Conservation (phyloP, 2,329 filamentous ascomycete species). For the Beauveria brongniartii region DNA sequence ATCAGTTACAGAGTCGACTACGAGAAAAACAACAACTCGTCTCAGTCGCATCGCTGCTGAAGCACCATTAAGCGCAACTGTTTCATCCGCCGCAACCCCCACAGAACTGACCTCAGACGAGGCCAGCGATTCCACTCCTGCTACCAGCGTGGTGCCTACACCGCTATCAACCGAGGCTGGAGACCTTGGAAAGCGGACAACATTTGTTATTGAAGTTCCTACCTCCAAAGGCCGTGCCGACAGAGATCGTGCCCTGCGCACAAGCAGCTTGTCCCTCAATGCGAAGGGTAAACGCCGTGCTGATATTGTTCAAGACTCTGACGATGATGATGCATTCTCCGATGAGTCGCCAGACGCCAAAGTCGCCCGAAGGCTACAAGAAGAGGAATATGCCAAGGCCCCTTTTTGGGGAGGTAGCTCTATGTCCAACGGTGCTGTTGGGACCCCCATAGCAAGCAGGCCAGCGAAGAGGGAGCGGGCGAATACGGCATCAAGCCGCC, state of each 20-base stretch:
- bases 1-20: background rate
- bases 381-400: constrained; percentile 22
- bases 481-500: constrained; percentile 15
- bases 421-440: background rate
- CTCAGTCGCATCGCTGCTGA: background rate
- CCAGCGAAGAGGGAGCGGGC: constrained; percentile 20
- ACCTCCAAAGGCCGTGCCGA: constrained; percentile 19
- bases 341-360: constrained; percentile 21
- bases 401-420: constrained; percentile 3
- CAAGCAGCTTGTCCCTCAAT: constrained; percentile 41
- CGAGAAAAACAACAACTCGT: background rate
- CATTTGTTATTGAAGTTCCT: constrained; percentile 23
- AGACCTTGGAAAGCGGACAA: constrained; percentile 11
- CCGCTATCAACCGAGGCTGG: constrained; percentile 16
- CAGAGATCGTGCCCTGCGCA: constrained; percentile 23
- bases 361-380: constrained; percentile 27
- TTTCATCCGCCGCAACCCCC: constrained; percentile 26
- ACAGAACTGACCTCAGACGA: constrained; percentile 22
- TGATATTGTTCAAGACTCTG: constrained; percentile 34
- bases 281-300: constrained; percentile 34
- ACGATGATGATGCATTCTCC: constrained; percentile 25
- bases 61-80: constrained; percentile 19
- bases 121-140: constrained; percentile 27
- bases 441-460: constrained; percentile 8
- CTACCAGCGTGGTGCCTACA: constrained; percentile 29